A percentile compares a stretch with the other conserved stretches of the same genome.
Evolutionary conservation across 306 rosid species (phyloP).

Genomic region (Nissolia schottii): DNA sequence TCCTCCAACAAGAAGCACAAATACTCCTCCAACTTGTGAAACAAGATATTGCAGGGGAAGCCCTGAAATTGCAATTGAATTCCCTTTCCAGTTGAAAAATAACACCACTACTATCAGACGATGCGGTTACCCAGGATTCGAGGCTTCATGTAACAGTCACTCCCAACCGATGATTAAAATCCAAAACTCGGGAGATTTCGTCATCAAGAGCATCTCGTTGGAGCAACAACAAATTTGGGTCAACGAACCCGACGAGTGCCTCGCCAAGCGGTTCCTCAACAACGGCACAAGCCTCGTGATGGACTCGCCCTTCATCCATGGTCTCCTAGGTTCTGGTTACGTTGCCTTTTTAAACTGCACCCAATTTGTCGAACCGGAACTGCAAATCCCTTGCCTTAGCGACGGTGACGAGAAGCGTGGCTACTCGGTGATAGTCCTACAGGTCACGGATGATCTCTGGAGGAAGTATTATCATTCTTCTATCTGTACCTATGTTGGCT

Average conservation of each 20-base stretch:
- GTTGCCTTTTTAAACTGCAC: background rate
- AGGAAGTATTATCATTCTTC: background rate
- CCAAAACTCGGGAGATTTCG: background rate
- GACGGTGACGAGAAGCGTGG: background rate
- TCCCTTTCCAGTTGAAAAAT: conserved; percentile 30
- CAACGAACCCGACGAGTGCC: conserved; percentile 19
- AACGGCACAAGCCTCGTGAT: background rate
- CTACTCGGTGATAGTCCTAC: background rate
- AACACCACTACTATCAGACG: background rate
- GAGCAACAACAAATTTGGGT: background rate
- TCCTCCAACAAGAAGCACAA: background rate
- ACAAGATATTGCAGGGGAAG: background rate
- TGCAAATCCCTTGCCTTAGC: background rate
- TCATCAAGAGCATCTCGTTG: background rate
- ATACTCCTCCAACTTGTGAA: background rate
- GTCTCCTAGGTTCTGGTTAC: background rate
- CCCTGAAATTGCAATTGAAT: background rate
- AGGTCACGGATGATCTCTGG: background rate
- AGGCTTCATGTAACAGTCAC: conserved; percentile 15
- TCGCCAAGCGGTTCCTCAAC: conserved; percentile 14
- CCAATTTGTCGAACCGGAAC: background rate
- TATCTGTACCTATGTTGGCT: background rate
- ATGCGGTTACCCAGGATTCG: conserved; percentile 21
- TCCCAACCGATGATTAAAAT: background rate
- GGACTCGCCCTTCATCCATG: background rate